Base-by-base conservation (phyloP, 768 basidiomycete species). In the Tricholomella constricta region DNA sequence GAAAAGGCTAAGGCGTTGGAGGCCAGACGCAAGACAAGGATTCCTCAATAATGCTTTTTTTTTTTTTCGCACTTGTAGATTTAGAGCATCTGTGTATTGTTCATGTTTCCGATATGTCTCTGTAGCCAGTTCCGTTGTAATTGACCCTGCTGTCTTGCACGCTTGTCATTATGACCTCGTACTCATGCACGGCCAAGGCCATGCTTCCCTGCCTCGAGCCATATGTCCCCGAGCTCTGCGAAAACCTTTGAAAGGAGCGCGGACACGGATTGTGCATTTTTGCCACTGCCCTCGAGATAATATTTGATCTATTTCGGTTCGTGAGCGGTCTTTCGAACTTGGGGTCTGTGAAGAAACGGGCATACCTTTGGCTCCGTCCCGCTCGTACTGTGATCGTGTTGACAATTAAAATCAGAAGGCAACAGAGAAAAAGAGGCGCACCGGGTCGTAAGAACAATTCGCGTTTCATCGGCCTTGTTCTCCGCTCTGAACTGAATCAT, bases 331-430 rank as follows among this genome's bases (percentile, higher is more conserved):
- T 48, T 26, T 27, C 17, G 10, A 27, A 20, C 6, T n/a, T n/a
- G n/a, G n/a, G n/a, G n/a, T n/a, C n/a, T n/a, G 3, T 48, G 27
- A 19, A 52, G 20, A 42, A 4, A 7, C 6, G 15, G 19, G 52
- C 56, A 27, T 62, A 88, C 90, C 82, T 94, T 94, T 0, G 92
- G 92, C 61, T 94, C 92, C 12, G 93, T 95, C 17, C 93, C 93
- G 59, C 89, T 91, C 25, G 92, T 94, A 48, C 92, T 88, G 54
- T 17, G 45, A 51, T 27, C 27, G 12, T 6, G 32, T 26, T 37
- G 55, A 45, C 48, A 12, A 37, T 32, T 6, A 31, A 27, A 58
- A 2, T 47, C 40, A 25, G 32, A 37, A 1, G 32, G 48, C 9
- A 45, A 26, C 36, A 22, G 11, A 25, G 22, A 27, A 26, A 41